Base-by-base conservation (phyloP, 805 yeast genomes). In the Saccharomycopsis fermentans region DNA sequence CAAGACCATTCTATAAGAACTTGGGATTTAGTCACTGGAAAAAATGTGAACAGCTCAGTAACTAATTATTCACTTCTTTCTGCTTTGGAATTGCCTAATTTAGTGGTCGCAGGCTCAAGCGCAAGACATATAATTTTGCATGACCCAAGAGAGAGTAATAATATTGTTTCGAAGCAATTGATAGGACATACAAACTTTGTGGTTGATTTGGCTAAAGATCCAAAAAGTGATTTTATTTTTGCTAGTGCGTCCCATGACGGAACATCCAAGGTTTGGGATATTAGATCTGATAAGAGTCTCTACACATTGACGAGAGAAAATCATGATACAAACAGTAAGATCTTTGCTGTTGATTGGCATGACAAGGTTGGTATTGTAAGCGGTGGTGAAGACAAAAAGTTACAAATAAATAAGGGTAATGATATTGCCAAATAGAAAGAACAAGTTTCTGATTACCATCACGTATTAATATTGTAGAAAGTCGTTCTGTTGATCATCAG, bases 161-260 rank as follows among this genome's bases (percentile, higher is more conserved):
- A 82, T 6, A 78, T 83, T 16, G 85, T 84, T 59, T 83, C 81
- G 57, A 74, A 78, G 53, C 95, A 90, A 71, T 78, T 94, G 56
- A 76, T 82, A 54, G 99, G 99, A 5, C 99, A 94, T 70, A 81
- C 86, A 51, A 92, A 91, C 72, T 91, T 94, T 69, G 98, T 94
- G 40, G 92, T 86, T 11, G 79, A 85, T 1, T 74, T 94, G 64
- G 81, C 85, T 32, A 80, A 86, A 4, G 79, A 84, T 59, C 96
- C 97, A 6, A 81, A 80, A 57, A 87, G 84, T 68, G 88, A 84
- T 55, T 84, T 87, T 72, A 82, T 89, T 84, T 79, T 94, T 65
- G 82, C 88, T 21, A 88, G 96, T 4, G 96, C 86, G 12, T 89
- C 97, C n/a, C 97, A 91, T 69, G 99, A 94, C 71, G 97, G 98